Evolutionary conservation across 2,329 filamentous ascomycete species (phyloP).

Genomic region (Rhynchosporium secalis): DNA sequence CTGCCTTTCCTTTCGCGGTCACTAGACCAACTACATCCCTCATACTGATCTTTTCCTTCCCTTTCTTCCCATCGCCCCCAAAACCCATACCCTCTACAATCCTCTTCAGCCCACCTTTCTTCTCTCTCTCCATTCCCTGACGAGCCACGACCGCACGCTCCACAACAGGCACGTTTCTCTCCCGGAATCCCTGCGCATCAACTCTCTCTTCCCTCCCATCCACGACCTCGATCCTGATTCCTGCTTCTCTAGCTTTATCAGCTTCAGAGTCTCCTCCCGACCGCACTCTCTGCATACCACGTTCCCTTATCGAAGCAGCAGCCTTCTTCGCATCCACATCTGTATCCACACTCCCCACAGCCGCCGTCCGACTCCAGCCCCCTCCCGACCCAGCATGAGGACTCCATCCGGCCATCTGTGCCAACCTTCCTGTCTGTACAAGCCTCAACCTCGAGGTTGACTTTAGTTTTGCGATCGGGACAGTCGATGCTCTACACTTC

Average conservation of each 20-base stretch:
- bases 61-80: not conserved
- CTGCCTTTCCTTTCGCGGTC: not conserved
- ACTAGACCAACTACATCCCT: not conserved
- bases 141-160: not conserved
- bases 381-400: not conserved
- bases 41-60: not conserved
- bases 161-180: not conserved
- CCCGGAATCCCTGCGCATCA: constrained; percentile 8
- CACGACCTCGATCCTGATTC: not conserved
- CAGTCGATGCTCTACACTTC: not conserved
- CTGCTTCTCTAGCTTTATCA: not conserved
- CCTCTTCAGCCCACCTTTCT: not conserved
- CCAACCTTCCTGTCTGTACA: not conserved
- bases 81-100: not conserved
- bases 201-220: not conserved
- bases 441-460: not conserved
- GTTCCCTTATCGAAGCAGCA: not conserved
- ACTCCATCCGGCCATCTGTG: not conserved
- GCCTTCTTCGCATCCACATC: not conserved
- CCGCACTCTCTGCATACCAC: too few relatives aligned
- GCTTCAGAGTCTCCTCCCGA: not conserved
- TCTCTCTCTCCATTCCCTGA: not conserved
- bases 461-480: not conserved
- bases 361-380: not conserved
- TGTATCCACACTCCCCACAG: not conserved